Evolutionary conservation across 768 basidiomycete species (phyloP).

Genomic region (Hypsizygus marmoreus): DNA sequence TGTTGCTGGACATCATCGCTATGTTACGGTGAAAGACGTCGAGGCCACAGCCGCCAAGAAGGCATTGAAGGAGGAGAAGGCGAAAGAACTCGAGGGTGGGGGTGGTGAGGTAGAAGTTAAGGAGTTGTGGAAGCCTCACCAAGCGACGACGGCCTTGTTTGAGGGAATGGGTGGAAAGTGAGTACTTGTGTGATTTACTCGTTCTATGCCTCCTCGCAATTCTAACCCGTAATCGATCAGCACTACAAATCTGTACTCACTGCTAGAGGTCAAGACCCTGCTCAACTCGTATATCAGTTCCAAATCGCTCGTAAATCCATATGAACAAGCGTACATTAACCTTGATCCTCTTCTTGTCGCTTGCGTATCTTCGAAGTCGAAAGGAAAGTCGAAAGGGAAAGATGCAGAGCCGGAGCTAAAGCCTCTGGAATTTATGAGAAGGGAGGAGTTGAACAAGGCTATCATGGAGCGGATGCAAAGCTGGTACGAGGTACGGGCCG

Average conservation of each 20-base stretch:
- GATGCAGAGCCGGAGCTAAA: constrained; percentile 17
- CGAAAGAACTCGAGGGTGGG: constrained; percentile 42
- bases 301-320: constrained; percentile 63
- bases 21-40: constrained; percentile 65
- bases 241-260: constrained; percentile 52
- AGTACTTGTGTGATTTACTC: constrained; percentile 22
- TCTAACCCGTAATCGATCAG: constrained; percentile 33
- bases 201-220: background rate
- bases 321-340: constrained; percentile 71
- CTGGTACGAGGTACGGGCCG: constrained; percentile 67
- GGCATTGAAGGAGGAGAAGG: constrained; percentile 54
- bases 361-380: constrained; percentile 38
- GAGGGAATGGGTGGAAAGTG: constrained; percentile 64
- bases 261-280: constrained; percentile 54
- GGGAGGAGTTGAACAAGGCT: constrained; percentile 60
- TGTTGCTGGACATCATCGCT: constrained; percentile 51
- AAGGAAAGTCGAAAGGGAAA: constrained; percentile 33
- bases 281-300: constrained; percentile 65
- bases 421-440: constrained; percentile 57
- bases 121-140: constrained; percentile 79
- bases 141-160: constrained; percentile 58
- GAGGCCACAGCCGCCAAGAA: constrained; percentile 66
- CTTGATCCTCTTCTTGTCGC: constrained; percentile 51
- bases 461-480: constrained; percentile 70
- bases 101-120: constrained; percentile 55